A percentile compares a stretch with the other conserved stretches of the same genome.
phyloP scores from a whole-genome alignment of 176 grass and related monocot genomes.

The Carex littledalei region DNA sequence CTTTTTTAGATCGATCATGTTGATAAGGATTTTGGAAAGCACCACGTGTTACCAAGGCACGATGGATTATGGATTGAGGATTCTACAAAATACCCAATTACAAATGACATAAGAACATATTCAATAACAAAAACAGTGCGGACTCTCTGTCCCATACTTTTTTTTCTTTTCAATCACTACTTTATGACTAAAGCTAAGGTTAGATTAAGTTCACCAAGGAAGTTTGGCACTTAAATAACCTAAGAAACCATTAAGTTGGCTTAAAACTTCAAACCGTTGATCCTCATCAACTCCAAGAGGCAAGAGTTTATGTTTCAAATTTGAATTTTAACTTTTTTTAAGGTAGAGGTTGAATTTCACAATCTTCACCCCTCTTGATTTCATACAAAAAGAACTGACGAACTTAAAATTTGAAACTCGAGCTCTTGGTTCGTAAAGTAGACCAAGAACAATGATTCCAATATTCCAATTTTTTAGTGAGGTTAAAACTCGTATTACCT shows the following conservation, averaged over 20 bases:
- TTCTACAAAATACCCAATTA: constrained; percentile 2
- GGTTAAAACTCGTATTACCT: not conserved
- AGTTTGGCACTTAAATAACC: not conserved
- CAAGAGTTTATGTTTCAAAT: no score
- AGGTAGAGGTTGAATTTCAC: no score
- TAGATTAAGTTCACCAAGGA: no score
- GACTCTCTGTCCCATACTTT: not conserved
- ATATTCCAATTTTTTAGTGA: not conserved
- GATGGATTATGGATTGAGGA: not conserved
- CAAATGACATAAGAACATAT: not conserved
- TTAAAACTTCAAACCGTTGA: no score
- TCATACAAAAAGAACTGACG: no score
- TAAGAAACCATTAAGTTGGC: not conserved
- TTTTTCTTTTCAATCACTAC: not conserved
- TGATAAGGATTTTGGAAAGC: not conserved
- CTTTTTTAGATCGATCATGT: not conserved
- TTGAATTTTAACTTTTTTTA: no score
- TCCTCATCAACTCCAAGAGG: no score
- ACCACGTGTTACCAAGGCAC: not conserved
- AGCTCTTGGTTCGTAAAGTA: no score
- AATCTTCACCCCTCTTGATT: no score
- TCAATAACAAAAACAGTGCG: not conserved
- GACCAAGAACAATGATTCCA: not conserved
- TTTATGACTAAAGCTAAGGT: not conserved
- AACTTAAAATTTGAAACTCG: no score